Evolutionary conservation across 164 flowering plant genomes (phyloP).

Genomic region (Paratinospora sagittata): DNA sequence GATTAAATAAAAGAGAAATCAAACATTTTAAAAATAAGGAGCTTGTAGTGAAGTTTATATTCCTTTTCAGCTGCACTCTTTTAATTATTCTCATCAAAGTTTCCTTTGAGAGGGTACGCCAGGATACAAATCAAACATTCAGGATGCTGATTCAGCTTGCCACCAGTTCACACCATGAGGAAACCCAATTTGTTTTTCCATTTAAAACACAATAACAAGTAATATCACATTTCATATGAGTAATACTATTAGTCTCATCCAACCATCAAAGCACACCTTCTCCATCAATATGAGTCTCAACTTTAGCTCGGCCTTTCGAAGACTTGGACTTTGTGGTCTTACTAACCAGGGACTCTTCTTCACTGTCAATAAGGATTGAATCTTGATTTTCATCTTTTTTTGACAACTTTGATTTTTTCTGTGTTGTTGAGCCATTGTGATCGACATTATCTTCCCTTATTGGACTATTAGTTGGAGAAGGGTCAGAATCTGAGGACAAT

Average conservation of each 20-base stretch:
- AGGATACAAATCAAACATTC: not conserved
- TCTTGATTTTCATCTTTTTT: constrained; percentile 24
- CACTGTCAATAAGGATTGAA: constrained; percentile 19
- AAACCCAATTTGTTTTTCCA: too few species aligned
- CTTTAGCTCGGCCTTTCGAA: constrained; percentile 16
- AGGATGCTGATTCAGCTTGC: not conserved
- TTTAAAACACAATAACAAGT: not conserved
- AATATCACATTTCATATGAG: too few species aligned
- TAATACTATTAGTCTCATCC: not conserved
- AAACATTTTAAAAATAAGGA: not conserved
- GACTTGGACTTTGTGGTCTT: constrained; percentile 18
- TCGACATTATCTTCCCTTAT: constrained; percentile 22
- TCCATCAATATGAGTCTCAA: constrained; percentile 7
- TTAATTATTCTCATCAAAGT: not conserved
- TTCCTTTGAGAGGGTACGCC: not conserved
- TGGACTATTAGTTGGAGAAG: constrained; percentile 27
- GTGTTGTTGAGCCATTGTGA: constrained; percentile 18
- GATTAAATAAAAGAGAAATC: not conserved
- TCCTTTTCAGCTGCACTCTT: not conserved
- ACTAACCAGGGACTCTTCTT: constrained; percentile 18
- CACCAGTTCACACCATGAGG: not conserved
- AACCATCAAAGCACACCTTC: constrained; percentile 20
- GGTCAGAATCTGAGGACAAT: constrained; percentile 57
- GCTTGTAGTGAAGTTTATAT: not conserved
- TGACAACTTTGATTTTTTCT: constrained; percentile 3